Evolutionary conservation across 1,284 basidiomycete genomes (phyloP).

Genomic region (Pulchroboletus neoregius): DNA sequence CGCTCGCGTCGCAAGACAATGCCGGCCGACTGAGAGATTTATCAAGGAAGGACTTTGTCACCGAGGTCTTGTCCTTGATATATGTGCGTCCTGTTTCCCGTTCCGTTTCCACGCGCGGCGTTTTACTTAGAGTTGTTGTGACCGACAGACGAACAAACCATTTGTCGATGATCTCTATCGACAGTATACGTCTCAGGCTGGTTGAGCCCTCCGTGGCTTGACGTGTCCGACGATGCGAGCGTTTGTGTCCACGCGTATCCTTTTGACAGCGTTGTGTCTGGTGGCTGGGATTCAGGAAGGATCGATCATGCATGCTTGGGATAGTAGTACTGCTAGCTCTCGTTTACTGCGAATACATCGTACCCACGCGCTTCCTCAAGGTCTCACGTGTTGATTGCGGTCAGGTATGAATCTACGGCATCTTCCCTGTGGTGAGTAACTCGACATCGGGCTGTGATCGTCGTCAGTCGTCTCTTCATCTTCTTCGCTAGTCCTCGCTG

Average conservation of each 20-base stretch:
- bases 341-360: conserved; percentile 19
- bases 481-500: too few species aligned
- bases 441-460: too few species aligned
- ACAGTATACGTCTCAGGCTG: conserved; percentile 39
- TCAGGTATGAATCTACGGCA: too few species aligned
- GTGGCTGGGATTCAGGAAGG: conserved; percentile 1
- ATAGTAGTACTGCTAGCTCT: conserved; percentile 15
- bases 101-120: not conserved
- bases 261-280: conserved; percentile 6
- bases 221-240: not conserved
- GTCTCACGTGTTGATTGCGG: too few species aligned
- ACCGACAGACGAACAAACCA: conserved; percentile 43
- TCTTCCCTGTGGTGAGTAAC: too few species aligned
- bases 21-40: conserved; percentile 27
- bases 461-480: too few species aligned
- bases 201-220: conserved; percentile 11
- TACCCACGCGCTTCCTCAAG: not conserved
- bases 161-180: conserved; percentile 51
- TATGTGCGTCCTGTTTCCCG: conserved; percentile 47
- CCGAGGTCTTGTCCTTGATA: conserved; percentile 62
- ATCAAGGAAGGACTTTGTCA: conserved; percentile 61
- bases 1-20: conserved; percentile 22
- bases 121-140: conserved; percentile 2
- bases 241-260: conserved; percentile 1
- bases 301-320: conserved; percentile 9